These are phyloP conservation scores for Candida insectorum DNA, from an alignment of 805 yeast genomes.

Conservation along the genomic window DNA sequence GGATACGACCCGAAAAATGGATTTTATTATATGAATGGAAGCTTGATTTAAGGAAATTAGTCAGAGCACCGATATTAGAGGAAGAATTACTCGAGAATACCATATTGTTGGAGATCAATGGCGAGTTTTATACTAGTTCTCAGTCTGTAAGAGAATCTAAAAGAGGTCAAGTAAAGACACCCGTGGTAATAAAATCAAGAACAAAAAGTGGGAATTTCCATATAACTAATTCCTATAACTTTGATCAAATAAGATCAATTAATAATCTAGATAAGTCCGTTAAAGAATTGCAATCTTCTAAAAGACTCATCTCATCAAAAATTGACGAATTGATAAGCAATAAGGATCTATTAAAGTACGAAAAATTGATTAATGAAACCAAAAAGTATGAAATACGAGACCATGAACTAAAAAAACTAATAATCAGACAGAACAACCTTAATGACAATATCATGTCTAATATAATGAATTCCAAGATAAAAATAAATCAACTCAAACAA, in stretches of 20 bases:
- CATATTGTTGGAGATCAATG: neutral
- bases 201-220: no score
- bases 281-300: conserved; percentile 26
- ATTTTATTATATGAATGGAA: conserved; percentile 13
- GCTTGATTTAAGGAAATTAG: conserved; percentile 16
- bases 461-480: conserved; percentile 19
- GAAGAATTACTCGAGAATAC: neutral
- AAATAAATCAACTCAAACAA: conserved; percentile 16
- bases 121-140: neutral
- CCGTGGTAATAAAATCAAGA: neutral
- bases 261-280: conserved; percentile 21
- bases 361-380: conserved; percentile 5
- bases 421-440: conserved; percentile 16
- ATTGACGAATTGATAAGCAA: conserved; percentile 4
- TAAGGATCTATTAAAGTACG: conserved; percentile 2
- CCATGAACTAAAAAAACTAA: conserved; percentile 12
- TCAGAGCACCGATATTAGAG: neutral
- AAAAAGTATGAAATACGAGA: conserved; percentile 3
- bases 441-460: conserved; percentile 24
- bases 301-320: conserved; percentile 14
- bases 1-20: conserved; percentile 21
- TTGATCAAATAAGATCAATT: conserved; percentile 27
- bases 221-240: conserved; percentile 22
- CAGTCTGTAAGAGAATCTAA: neutral
- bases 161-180: neutral